phyloP scores from a whole-genome alignment of 495 filamentous ascomycete genomes.

The Cairneyella variabilis region DNA sequence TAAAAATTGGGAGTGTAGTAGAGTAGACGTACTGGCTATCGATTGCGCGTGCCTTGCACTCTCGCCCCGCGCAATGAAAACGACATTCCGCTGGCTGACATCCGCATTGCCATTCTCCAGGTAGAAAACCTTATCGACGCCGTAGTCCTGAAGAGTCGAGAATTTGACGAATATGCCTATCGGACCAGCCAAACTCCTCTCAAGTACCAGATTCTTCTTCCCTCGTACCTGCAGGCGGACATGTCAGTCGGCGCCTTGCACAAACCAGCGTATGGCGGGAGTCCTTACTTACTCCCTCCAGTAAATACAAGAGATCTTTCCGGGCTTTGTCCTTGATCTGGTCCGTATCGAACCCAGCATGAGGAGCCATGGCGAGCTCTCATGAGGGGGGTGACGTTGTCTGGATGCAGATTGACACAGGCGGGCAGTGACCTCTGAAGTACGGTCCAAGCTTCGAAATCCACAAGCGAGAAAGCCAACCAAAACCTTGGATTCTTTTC shows the following conservation, averaged over 20 bases:
- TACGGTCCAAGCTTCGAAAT: neutral
- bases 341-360: conserved; percentile 72
- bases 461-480: no score
- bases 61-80: conserved; percentile 88
- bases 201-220: conserved; percentile 97
- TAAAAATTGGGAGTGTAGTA: neutral
- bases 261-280: conserved; percentile 12
- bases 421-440: neutral
- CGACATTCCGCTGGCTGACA: conserved; percentile 87
- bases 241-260: conserved; percentile 11
- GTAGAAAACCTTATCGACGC: conserved; percentile 93
- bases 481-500: no score
- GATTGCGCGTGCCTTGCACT: conserved; percentile 73
- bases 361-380: conserved; percentile 59
- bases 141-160: conserved; percentile 78
- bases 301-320: conserved; percentile 78
- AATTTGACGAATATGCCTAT: conserved; percentile 92
- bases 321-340: conserved; percentile 78
- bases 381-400: conserved; percentile 18
- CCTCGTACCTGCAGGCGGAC: conserved; percentile 69
- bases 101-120: conserved; percentile 92
- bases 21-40: conserved; percentile 77
- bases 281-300: conserved; percentile 82
- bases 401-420: conserved; percentile 2
- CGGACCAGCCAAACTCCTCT: conserved; percentile 83